Conservation (phyloP, 2,329 filamentous ascomycete genomes). For the Fusarium paranaense region DNA sequence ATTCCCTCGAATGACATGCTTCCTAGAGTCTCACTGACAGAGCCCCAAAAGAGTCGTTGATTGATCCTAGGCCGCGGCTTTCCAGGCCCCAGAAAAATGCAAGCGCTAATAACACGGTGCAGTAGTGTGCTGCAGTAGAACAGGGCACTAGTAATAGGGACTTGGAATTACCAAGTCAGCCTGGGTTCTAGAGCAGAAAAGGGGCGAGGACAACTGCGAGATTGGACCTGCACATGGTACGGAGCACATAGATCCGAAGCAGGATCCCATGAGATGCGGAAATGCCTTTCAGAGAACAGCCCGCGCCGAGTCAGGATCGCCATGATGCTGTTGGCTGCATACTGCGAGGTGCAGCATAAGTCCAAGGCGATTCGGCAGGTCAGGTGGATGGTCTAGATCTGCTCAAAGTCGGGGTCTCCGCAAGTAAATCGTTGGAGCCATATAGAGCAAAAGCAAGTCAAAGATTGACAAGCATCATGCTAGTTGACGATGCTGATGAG, state of each 20-base stretch:
- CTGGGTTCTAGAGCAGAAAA: slow-evolving; percentile 23
- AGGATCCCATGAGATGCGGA: slow-evolving; percentile 8
- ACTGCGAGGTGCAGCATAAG: slow-evolving; percentile 23
- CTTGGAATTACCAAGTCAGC: slow-evolving; percentile 28
- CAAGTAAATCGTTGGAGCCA: slow-evolving; percentile 4
- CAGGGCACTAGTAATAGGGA: slow-evolving; percentile 23
- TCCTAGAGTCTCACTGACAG: background rate
- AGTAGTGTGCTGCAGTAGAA: slow-evolving; percentile 42
- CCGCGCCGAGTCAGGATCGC: slow-evolving; percentile 16
- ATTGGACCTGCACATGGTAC: slow-evolving; percentile 3
- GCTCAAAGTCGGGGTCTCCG: slow-evolving; percentile 11
- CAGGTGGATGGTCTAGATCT: slow-evolving; percentile 33
- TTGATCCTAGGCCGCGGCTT: slow-evolving; percentile 29
- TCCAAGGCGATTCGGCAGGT: slow-evolving; percentile 25
- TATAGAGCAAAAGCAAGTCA: background rate
- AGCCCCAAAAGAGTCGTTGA: slow-evolving; percentile 16
- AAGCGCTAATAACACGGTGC: slow-evolving; percentile 39
- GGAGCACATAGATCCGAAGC: background rate
- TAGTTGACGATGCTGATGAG: background rate
- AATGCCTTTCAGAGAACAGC: slow-evolving; percentile 18
- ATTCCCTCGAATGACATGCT: background rate
- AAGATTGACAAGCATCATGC: slow-evolving; percentile 17
- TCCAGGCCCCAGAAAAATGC: slow-evolving; percentile 29
- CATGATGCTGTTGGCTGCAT: slow-evolving; percentile 23
- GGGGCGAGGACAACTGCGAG: slow-evolving; percentile 22